A percentile compares a stretch with the other conserved stretches of the same genome.
Evolutionary conservation across 306 rosid species (phyloP).

Genomic region (Lathyrus tuberosus): DNA sequence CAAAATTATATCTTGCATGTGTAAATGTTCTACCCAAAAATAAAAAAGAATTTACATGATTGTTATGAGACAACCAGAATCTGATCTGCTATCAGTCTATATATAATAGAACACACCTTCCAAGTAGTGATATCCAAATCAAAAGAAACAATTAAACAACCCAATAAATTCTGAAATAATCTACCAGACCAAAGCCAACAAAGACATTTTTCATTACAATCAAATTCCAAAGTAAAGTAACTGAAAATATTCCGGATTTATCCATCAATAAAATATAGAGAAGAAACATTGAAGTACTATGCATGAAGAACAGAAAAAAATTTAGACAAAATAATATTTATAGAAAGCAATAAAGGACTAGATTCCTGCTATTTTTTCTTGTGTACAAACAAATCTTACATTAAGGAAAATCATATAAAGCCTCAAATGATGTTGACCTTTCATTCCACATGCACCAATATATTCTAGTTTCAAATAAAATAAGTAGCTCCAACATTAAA

Average conservation of each 20-base stretch:
- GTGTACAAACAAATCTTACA: conserved; percentile 26
- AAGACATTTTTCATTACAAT: conserved; percentile 12
- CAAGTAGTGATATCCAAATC: conserved; percentile 7
- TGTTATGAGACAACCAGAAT: conserved; percentile 18
- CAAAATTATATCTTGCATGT: too few relatives aligned
- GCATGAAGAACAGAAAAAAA: neutral
- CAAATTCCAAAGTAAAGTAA: conserved; percentile 4
- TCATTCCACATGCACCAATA: conserved; percentile 37
- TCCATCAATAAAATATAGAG: neutral
- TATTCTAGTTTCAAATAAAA: conserved; percentile 40
- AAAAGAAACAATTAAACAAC: conserved; percentile 15
- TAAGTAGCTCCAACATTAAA: conserved; percentile 29
- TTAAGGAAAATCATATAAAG: conserved; percentile 40
- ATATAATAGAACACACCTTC: conserved; percentile 3
- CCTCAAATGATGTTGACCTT: conserved; percentile 42
- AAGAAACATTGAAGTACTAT: neutral
- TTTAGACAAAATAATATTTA: neutral
- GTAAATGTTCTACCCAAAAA: too few relatives aligned
- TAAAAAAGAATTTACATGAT: too few relatives aligned
- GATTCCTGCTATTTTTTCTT: conserved; percentile 27
- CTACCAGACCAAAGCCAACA: conserved; percentile 2
- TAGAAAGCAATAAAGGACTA: conserved; percentile 14
- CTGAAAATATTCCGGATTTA: conserved; percentile 6
- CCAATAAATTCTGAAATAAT: conserved; percentile 21
- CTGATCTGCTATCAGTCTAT: neutral